Evolutionary conservation across 768 basidiomycete genomes (phyloP), one percentile per base, ranked within the genome.

Genomic region (Auriscalpium microsporum): DNA sequence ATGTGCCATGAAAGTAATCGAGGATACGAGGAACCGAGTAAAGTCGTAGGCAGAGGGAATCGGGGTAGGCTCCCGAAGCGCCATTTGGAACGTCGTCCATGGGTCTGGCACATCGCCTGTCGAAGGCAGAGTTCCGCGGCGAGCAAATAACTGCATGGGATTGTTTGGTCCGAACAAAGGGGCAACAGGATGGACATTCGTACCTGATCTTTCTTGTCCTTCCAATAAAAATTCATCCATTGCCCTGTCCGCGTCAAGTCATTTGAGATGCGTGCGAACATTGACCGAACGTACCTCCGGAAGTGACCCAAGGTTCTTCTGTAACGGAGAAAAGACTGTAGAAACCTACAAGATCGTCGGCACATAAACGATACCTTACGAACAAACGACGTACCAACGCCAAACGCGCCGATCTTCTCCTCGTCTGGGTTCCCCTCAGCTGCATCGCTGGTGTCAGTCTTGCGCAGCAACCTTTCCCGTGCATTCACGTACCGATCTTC

Each of bases 151-250:
- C 86, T 92, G 51, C 28, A 28, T 55, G 35, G 16, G 4, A 44
- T 10, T 53, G 62, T 50, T 48, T 21, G 50, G 35, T n/a, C 11
- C 34, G 17, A n/a, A 21, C 52, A 17, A 14, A 13, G 37, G 45
- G 17, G 40, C 21, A 16, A 42, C 17, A 28, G 48, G 42, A 11
- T 6, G 51, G n/a, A 23, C 38, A 17, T 8, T 54, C 68, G 37
- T 59, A 86, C 85, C 74, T 94, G 91, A 64, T 94, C 91, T 63
- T 88, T 90, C 63, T 87, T 87, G 64, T 89, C 90, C 66, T 92
- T 94, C 92, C 92, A 97, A 67, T 94, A 90, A 67, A 96, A 97
- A 0, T 84, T 87, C 93, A 95, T 95, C 83, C 91, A 93, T 65
- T 88, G 81, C 35, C 83, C 92, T 76, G 37, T 73, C 66, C 28